These are phyloP conservation scores for Ophiostoma australiae DNA, from an alignment of 2,329 filamentous ascomycete species.

Conservation along the genomic window DNA sequence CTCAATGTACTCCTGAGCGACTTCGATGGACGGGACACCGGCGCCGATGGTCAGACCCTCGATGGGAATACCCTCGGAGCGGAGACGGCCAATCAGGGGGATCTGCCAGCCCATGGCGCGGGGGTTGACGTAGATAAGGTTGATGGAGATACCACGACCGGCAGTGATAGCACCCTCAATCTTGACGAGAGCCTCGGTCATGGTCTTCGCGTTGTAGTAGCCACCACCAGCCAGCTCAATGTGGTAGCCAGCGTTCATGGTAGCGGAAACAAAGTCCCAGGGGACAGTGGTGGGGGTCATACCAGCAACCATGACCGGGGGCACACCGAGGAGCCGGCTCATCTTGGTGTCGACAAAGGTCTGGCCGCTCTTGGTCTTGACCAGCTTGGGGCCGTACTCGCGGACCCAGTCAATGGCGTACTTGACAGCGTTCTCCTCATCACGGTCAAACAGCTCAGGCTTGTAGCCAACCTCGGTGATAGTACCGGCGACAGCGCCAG, in stretches of 20 bases:
- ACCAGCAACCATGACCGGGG: constrained; percentile 83
- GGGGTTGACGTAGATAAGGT: constrained; percentile 87
- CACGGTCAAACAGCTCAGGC: constrained; percentile 92
- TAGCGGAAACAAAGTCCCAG: constrained; percentile 87
- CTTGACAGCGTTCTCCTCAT: constrained; percentile 89
- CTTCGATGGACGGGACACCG: constrained; percentile 87
- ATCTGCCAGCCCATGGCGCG: constrained; percentile 91
- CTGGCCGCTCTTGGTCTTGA: constrained; percentile 81
- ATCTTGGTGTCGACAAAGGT: constrained; percentile 97
- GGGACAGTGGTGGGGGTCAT: constrained; percentile 90
- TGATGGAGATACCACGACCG: constrained; percentile 81
- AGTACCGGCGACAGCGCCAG: constrained; percentile 86
- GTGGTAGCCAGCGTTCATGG: constrained; percentile 93
- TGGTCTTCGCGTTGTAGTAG: constrained; percentile 75
- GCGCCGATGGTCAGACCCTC: constrained; percentile 90
- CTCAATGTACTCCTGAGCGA: constrained; percentile 88
- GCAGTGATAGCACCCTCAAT: constrained; percentile 80
- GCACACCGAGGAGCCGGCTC: constrained; percentile 77
- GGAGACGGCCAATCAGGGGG: constrained; percentile 71
- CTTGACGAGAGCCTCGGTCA: constrained; percentile 77
- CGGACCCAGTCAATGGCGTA: constrained; percentile 97
- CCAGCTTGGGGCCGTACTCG: constrained; percentile 86
- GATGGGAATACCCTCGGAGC: constrained; percentile 81
- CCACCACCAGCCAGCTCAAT: constrained; percentile 86
- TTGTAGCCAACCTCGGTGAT: constrained; percentile 94